These are phyloP conservation scores for Naumovozyma dairenensis DNA, from an alignment of 805 yeast genomes.

Conservation along the genomic window DNA sequence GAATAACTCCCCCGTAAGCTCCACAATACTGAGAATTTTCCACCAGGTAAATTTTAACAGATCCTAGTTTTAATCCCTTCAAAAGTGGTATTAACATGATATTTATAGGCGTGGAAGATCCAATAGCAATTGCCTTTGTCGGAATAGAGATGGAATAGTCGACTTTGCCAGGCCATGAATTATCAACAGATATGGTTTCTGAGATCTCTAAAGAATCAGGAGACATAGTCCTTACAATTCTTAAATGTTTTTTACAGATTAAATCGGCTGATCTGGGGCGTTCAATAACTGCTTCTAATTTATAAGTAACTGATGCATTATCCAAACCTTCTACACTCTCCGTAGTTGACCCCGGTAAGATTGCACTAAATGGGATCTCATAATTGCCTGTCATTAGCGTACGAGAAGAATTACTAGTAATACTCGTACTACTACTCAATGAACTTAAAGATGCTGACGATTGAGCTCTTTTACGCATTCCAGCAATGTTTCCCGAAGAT, in stretches of 20 bases:
- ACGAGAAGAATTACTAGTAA: constrained; percentile 8
- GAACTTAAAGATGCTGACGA: constrained; percentile 27
- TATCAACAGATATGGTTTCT: constrained; percentile 90
- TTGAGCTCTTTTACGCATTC: constrained; percentile 14
- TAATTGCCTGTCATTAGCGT: constrained; percentile 66
- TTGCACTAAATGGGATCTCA: constrained; percentile 78
- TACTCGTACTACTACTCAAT: constrained; percentile 20
- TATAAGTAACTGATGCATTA: constrained; percentile 64
- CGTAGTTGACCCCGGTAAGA: constrained; percentile 72
- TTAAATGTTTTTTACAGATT: constrained; percentile 58
- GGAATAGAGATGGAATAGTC: constrained; percentile 86
- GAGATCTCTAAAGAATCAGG: constrained; percentile 81
- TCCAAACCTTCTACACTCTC: constrained; percentile 89
- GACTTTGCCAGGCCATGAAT: constrained; percentile 91
- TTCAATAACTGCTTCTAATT: constrained; percentile 70
- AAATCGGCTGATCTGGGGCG: constrained; percentile 67
- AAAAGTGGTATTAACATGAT: constrained; percentile 67
- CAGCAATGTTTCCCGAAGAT: constrained; percentile 15
- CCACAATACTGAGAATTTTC: constrained; percentile 62
- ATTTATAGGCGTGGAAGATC: constrained; percentile 63
- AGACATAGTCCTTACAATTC: constrained; percentile 78
- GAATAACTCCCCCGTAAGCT: constrained; percentile 46
- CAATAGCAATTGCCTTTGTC: constrained; percentile 81
- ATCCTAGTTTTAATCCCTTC: constrained; percentile 74
- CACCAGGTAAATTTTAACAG: constrained; percentile 51